Base-by-base conservation (phyloP, 2,329 filamentous ascomycete genomes). In the Epichloe gansuensis region DNA sequence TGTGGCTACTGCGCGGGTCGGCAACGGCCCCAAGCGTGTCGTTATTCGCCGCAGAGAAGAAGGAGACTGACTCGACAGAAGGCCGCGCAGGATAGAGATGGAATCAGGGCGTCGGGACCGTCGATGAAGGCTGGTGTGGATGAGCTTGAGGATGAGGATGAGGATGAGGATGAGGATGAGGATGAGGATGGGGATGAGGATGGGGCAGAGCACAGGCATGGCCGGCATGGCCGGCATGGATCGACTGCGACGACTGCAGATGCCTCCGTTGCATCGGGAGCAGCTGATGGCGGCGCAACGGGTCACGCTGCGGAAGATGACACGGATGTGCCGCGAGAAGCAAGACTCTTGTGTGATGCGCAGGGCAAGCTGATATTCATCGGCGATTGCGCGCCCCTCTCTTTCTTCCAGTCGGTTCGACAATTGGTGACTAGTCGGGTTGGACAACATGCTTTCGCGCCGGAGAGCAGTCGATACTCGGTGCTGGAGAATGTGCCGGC, bases 331-430 rank as follows among this genome's bases (percentile, higher is more conserved):
- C 76, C 75, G 2, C 68, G 75, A 1, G 76, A 80, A 54, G 76
- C 76, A 3, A 67, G 75, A 2, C 63, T 79, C 5, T 64, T 79
- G 0, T 72, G 72, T 43, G 76, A 80, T 55, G 69, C 74, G 0
- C 73, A 76, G 53, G 76, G 76, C 1, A 77, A 77, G 57, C 61
- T 78, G 23, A 74, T 77, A 34, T 80, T 80, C 59, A 75, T 79
- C 25, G 76, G 76, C 5, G 76, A 80, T 59, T 79, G 76, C 56
- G 76, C 76, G 4, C 76, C 76, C 0, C 63, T 80, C 21, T 79
- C 76, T 0, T 75, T 80, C 55, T 79, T 79, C 57, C 75, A 78
- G 56, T 77, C 75, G 0, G 72, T 79, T 6, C 68, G 76, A 2
- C 72, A 76, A 57, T 69, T 80, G 17, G 75, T 79, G 23, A 76